A percentile compares a stretch with the other conserved stretches of the same genome.
These are phyloP conservation scores for Sugiyamaella lignohabitans DNA, from an alignment of 805 yeast species.

Conservation along the genomic window DNA sequence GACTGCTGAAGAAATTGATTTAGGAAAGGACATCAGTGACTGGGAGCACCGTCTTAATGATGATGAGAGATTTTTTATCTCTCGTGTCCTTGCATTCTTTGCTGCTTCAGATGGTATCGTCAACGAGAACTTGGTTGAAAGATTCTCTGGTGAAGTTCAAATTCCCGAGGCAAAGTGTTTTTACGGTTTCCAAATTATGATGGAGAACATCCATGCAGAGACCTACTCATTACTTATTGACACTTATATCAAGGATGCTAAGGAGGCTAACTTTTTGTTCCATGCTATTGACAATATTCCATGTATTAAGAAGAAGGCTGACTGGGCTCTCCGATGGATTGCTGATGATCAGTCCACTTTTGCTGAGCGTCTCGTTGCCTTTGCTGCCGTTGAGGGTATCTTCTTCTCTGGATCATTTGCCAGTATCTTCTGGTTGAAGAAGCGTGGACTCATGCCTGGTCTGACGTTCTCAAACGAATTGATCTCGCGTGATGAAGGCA, in stretches of 20 bases:
- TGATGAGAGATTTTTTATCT: constrained; percentile 86
- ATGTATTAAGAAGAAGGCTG: constrained; percentile 93
- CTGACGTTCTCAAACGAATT: constrained; percentile 95
- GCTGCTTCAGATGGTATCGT: constrained; percentile 99
- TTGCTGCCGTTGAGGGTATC: constrained; percentile 98
- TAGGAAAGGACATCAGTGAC: constrained; percentile 83
- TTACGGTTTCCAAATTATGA: constrained; percentile 99
- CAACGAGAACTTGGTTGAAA: constrained; percentile 94
- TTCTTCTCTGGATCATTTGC: constrained; percentile 98
- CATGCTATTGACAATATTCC: constrained; percentile 96
- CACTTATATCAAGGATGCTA: constrained; percentile 92
- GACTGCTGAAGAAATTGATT: constrained; percentile 98
- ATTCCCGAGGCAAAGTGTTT: constrained; percentile 97
- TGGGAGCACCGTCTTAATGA: constrained; percentile 88
- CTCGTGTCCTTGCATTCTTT: constrained; percentile 92
- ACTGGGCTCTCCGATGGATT: constrained; percentile 99
- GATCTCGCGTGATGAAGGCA: constrained; percentile 97
- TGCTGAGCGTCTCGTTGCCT: constrained; percentile 94
- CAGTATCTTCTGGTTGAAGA: constrained; percentile 97
- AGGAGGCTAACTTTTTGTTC: constrained; percentile 83
- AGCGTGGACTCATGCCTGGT: constrained; percentile 99
- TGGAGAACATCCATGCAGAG: constrained; percentile 98
- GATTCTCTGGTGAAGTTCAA: constrained; percentile 95
- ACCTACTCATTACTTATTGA: constrained; percentile 93
- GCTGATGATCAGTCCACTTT: constrained; percentile 79